Percentiles rank a stretch among this genome's conserved stretches.
These are phyloP conservation scores for Cladosporium oxysporum DNA, from an alignment of 2,329 filamentous ascomycete genomes.

Conservation along the genomic window DNA sequence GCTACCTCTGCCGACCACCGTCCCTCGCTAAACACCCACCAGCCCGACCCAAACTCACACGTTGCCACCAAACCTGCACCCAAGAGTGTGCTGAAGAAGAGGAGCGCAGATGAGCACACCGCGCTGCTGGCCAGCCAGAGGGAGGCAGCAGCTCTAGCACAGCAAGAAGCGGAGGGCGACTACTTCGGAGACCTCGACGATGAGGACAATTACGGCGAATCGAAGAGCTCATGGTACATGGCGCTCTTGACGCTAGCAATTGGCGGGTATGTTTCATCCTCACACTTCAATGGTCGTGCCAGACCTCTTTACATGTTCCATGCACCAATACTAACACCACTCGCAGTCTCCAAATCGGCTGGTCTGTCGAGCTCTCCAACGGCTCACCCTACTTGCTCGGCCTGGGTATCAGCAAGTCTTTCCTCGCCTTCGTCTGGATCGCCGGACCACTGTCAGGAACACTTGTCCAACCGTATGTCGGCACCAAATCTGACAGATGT, in stretches of 20 bases:
- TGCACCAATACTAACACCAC: background rate
- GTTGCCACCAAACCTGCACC: background rate
- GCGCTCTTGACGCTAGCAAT: conserved; percentile 83
- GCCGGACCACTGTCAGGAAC: conserved; percentile 57
- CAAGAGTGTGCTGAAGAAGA: conserved; percentile 19
- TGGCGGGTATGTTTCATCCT: conserved; percentile 58
- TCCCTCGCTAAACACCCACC: conserved; percentile 15
- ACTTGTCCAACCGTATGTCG: conserved; percentile 57
- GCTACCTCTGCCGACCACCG: conserved; percentile 7
- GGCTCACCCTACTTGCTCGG: conserved; percentile 67
- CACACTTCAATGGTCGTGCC: background rate
- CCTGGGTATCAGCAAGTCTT: conserved; percentile 54
- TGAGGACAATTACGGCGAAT: conserved; percentile 32
- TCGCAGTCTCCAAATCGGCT: conserved; percentile 81
- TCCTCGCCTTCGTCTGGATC: conserved; percentile 57
- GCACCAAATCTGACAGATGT: conserved; percentile 55
- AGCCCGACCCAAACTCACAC: conserved; percentile 10
- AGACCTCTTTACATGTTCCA: background rate
- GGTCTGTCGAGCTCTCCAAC: conserved; percentile 93
- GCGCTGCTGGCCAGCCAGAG: conserved; percentile 22
- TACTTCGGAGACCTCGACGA: conserved; percentile 20
- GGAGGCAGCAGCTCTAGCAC: background rate
- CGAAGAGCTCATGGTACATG: conserved; percentile 82
- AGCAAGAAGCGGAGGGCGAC: conserved; percentile 10
- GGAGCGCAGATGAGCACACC: conserved; percentile 21